Evolutionary conservation across 768 basidiomycete species (phyloP), one percentile per base, ranked within the genome.

Genomic region (Kondoa subrosea): DNA sequence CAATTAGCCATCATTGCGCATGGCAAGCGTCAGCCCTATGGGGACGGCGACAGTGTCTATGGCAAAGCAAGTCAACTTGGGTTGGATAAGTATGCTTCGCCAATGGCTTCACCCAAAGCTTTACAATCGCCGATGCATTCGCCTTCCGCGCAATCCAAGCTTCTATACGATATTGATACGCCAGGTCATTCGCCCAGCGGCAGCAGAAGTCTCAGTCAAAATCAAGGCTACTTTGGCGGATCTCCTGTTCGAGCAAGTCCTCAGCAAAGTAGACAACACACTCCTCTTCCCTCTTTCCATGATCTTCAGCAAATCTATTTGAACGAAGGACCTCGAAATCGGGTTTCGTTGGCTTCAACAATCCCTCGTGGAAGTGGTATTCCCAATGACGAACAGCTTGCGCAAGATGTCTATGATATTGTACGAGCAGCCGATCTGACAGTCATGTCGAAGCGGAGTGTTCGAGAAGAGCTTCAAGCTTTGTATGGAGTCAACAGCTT

Each of bases 1-100:
- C n/a, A n/a, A n/a, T n/a, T n/a, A n/a, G n/a, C 70, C 62, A 65
- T 76, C 57, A 65, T 74, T 60, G 72, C 71, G 40, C 73, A 72
- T 30, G 60, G 58, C 16, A 68, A 73, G 40, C 29, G 57, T 14
- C n/a, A 60, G 21, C 32, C 21, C 12, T 57, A 26, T 50, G 57
- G 27, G 21, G 68, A 72, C 34, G 68, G 56, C 0, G 68, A 67
- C 14, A 29, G 26, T 1, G 68, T 73, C 1, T 74, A 75, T 68
- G 73, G 73, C 56, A 66, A 67, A 26, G 67, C 66, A 17, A 70
- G 64, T 34, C 50, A 60, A 30, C 66, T 71, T 59, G 64, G 67
- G 66, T 14, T 69, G 66, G 56, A 34, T 14, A 14, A 64, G 58
- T 60, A 14, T n/a, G 21, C 8, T 50, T 50, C 40, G 40, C 40